Evolutionary conservation across 2,329 filamentous ascomycete genomes (phyloP), one percentile per base, ranked within the genome.

Genomic region (Exophiala bonariae): DNA sequence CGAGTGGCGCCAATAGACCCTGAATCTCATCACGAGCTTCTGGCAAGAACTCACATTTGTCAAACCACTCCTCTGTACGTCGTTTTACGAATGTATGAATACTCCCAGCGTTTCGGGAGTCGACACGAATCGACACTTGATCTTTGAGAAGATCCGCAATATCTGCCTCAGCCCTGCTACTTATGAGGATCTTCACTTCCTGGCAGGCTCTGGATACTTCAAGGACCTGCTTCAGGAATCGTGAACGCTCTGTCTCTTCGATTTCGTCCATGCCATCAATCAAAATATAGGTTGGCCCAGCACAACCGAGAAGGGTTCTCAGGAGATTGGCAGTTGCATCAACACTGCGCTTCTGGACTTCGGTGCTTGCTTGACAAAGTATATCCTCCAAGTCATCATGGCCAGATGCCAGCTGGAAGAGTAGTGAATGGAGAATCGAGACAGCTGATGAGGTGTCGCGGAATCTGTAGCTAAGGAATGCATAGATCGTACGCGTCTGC

Each of bases 401-500:
- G n/a, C n/a, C n/a, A n/a, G n/a, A n/a, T n/a, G 26, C 26, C 8
- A 59, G 40, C 31, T 63, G 60, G 36, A 61, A 61, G 9, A 62
- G 49, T 9, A 63, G 51, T 3, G 60, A 62, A 30, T 61, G 59
- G 3, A 63, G 26, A 28, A 60, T 38, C 9, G 14, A 30, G 7
- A 59, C n/a, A n/a, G n/a, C n/a, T n/a, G n/a, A n/a, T n/a, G n/a
- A n/a, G n/a, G n/a, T n/a, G n/a, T n/a, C n/a, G n/a, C n/a, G n/a
- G n/a, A n/a, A n/a, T n/a, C n/a, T n/a, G n/a, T n/a, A n/a, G n/a
- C n/a, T n/a, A n/a, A n/a, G n/a, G n/a, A n/a, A n/a, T n/a, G n/a
- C n/a, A n/a, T n/a, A n/a, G n/a, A n/a, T n/a, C n/a, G n/a, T n/a
- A n/a, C n/a, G n/a, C n/a, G n/a, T n/a, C n/a, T n/a, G n/a, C n/a